phyloP scores from a whole-genome alignment of 805 yeast genomes.

The Schwanniomyces occidentalis region DNA sequence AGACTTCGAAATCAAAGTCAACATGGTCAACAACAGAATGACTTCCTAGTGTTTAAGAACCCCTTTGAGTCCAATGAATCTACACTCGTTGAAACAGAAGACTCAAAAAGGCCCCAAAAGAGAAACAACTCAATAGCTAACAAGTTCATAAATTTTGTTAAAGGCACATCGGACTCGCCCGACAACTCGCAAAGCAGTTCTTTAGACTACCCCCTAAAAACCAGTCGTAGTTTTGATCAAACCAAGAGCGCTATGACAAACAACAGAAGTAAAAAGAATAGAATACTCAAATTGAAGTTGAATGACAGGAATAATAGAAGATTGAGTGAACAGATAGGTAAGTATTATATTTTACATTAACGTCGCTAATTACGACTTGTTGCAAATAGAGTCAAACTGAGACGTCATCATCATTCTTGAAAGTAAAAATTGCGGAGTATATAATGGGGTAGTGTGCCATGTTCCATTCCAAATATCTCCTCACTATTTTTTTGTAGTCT shows the following conservation, averaged over 20 bases:
- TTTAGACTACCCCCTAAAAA: constrained; percentile 1
- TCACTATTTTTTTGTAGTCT: constrained; percentile 1
- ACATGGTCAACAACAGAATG: constrained; percentile 2
- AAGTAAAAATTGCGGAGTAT: constrained; percentile 2
- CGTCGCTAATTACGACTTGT: too few relatives aligned
- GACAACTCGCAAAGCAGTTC: background rate
- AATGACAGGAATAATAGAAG: constrained; percentile 17
- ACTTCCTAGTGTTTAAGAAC: constrained; percentile 11
- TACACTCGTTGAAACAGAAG: constrained; percentile 6
- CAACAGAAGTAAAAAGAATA: constrained; percentile 22
- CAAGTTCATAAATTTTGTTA: constrained; percentile 20
- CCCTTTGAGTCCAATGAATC: constrained; percentile 17
- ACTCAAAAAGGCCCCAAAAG: constrained; percentile 1
- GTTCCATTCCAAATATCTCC: constrained; percentile 1
- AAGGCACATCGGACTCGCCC: constrained; percentile 9
- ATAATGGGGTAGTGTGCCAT: constrained; percentile 1
- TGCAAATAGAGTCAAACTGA: too few relatives aligned
- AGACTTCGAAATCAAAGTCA: too few relatives aligned
- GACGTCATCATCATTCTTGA: too few relatives aligned
- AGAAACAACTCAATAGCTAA: constrained; percentile 19
- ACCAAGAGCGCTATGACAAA: constrained; percentile 37
- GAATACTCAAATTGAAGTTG: constrained; percentile 11
- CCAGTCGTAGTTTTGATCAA: constrained; percentile 25
- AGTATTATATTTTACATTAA: constrained; percentile 25
- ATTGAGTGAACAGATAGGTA: constrained; percentile 33